A percentile compares a stretch with the other conserved stretches of the same genome.
Evolutionary conservation across 768 basidiomycete genomes (phyloP).

Genomic region (Candolleomyces aberdarensis): DNA sequence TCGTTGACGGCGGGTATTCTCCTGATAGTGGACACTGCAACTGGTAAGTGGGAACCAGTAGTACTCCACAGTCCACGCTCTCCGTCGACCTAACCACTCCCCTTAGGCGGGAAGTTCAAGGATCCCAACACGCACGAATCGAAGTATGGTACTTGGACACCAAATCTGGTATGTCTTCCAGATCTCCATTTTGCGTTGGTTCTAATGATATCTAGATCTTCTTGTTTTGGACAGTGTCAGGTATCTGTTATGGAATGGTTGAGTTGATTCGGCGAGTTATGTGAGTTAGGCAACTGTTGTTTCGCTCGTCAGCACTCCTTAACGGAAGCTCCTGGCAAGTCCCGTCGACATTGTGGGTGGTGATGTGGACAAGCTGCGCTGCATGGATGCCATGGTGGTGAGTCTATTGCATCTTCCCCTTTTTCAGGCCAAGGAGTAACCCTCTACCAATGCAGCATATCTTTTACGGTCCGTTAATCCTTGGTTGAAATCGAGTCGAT

Average conservation of each 20-base stretch:
- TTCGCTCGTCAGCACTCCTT: too few relatives aligned
- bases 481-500: not conserved
- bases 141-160: constrained; percentile 25
- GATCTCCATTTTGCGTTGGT: not conserved
- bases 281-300: too few relatives aligned
- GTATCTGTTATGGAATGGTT: constrained; percentile 32
- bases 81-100: not conserved
- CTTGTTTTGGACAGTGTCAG: constrained; percentile 30
- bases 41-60: constrained; percentile 14
- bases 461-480: constrained; percentile 19
- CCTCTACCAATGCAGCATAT: constrained; percentile 18
- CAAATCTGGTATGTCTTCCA: constrained; percentile 21
- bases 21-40: constrained; percentile 28
- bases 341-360: constrained; percentile 33
- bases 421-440: not conserved
- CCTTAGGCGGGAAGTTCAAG: constrained; percentile 25
- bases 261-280: constrained; percentile 34
- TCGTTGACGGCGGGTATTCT: constrained; percentile 27
- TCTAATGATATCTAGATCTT: constrained; percentile 20
- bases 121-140: constrained; percentile 8
- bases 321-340: not conserved
- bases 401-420: not conserved
- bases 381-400: constrained; percentile 32
- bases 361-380: constrained; percentile 26
- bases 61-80: not conserved